These are phyloP conservation scores for Ramalina peruviana DNA, from an alignment of 495 filamentous ascomycete species.

Conservation along the genomic window DNA sequence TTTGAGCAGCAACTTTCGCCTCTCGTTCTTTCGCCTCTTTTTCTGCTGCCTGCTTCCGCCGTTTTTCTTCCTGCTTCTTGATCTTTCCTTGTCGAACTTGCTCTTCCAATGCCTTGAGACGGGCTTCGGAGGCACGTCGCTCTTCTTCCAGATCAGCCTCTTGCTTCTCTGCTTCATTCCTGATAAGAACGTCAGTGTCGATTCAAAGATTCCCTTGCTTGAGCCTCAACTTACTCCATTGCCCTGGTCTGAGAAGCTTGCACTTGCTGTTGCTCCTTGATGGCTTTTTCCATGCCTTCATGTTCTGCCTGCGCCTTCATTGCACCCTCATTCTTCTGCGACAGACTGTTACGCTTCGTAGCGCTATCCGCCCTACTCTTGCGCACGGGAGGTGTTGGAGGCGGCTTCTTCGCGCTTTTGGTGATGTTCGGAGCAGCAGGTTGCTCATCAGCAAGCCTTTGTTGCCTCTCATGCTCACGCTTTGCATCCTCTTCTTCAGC, in stretches of 20 bases:
- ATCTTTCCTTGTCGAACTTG: conserved; percentile 88
- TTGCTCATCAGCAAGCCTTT: conserved; percentile 71
- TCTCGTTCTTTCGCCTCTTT: conserved; percentile 84
- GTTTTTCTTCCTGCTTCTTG: conserved; percentile 95
- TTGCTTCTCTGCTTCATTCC: conserved; percentile 59
- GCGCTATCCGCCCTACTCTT: conserved; percentile 54
- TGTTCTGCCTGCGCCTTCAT: conserved; percentile 35
- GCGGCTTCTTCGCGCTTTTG: conserved; percentile 56
- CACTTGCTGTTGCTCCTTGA: conserved; percentile 60
- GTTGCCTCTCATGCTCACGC: conserved; percentile 76
- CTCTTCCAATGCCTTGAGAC: conserved; percentile 79
- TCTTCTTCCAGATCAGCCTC: conserved; percentile 70
- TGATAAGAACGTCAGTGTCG: conserved; percentile 20
- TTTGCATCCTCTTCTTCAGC: conserved; percentile 93
- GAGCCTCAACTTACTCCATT: conserved; percentile 63
- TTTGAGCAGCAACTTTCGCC: conserved; percentile 64
- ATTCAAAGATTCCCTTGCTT: background rate
- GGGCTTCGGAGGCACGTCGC: conserved; percentile 66
- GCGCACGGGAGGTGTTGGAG: conserved; percentile 70
- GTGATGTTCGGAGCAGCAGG: conserved; percentile 42
- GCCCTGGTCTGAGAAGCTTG: conserved; percentile 60
- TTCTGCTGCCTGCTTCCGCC: conserved; percentile 72
- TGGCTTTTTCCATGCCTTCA: conserved; percentile 41
- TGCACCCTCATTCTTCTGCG: conserved; percentile 39
- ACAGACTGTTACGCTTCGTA: conserved; percentile 35